A percentile compares a stretch with the other conserved stretches of the same genome.
These are phyloP conservation scores for Austroboletus novae-zelandiae DNA, from an alignment of 1,284 basidiomycete genomes.

Conservation along the genomic window DNA sequence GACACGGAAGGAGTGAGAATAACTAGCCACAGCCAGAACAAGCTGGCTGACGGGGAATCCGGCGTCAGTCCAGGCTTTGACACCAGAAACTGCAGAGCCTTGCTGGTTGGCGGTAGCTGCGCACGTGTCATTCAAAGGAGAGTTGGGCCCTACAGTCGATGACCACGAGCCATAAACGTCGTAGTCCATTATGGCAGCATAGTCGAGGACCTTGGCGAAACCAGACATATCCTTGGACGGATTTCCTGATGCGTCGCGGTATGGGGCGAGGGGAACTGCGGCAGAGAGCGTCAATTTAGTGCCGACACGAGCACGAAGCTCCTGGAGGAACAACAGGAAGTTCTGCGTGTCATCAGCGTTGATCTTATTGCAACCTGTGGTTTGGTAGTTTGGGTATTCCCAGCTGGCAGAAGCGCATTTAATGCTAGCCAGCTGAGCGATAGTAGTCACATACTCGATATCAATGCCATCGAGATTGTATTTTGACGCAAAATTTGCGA, in stretches of 20 bases:
- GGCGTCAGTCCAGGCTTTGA: slow-evolving; percentile 56
- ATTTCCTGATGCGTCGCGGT: slow-evolving; percentile 45
- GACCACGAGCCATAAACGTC: slow-evolving; percentile 40
- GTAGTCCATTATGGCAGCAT: slow-evolving; percentile 72
- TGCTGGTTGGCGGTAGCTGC: slow-evolving; percentile 48
- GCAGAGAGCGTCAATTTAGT: slow-evolving; percentile 42
- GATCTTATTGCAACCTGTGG: slow-evolving; percentile 43
- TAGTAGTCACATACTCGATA: slow-evolving; percentile 10
- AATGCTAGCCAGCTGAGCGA: not conserved
- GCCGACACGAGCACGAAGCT: slow-evolving; percentile 31
- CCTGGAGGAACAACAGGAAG: slow-evolving; percentile 38
- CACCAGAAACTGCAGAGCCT: slow-evolving; percentile 59
- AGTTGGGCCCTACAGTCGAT: slow-evolving; percentile 47
- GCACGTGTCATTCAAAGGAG: slow-evolving; percentile 52
- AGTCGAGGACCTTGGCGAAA: slow-evolving; percentile 45
- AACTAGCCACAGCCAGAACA: slow-evolving; percentile 61
- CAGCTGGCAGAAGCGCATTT: slow-evolving; percentile 17
- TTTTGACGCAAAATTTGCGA: slow-evolving; percentile 53
- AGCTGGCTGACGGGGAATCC: slow-evolving; percentile 62
- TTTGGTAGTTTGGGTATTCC: slow-evolving; percentile 45
- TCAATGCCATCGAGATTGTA: slow-evolving; percentile 38
- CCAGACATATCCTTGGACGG: slow-evolving; percentile 52
- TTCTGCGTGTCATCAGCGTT: slow-evolving; percentile 41
- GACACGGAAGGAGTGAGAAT: slow-evolving; percentile 45
- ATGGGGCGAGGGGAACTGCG: slow-evolving; percentile 50